Evolutionary conservation across 306 rosid species (phyloP).

Genomic region (Quillaja saponaria): DNA sequence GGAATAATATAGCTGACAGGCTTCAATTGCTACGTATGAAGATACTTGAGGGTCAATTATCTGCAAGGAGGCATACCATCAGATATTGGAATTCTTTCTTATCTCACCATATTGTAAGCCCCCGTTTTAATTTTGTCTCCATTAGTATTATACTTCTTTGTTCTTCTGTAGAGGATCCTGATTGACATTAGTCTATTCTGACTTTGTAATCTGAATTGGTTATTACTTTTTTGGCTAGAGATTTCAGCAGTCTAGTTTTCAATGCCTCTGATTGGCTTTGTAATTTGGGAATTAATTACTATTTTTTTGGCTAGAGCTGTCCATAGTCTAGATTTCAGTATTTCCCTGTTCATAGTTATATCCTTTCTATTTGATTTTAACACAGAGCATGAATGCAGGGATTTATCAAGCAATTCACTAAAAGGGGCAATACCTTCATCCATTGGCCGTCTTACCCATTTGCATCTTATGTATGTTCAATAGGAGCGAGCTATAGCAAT

Average conservation of each 20-base stretch:
- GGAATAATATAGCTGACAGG: not conserved
- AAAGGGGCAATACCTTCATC: slow-evolving; percentile 96
- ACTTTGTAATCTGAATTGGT: too few relatives aligned
- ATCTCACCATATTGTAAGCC: slow-evolving; percentile 80
- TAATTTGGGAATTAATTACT: slow-evolving; percentile 14
- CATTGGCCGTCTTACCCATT: slow-evolving; percentile 71
- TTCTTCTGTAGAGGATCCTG: not conserved
- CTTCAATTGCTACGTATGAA: slow-evolving; percentile 30
- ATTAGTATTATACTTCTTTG: not conserved
- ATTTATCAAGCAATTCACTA: slow-evolving; percentile 78
- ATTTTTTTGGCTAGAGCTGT: not conserved
- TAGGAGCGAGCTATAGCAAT: slow-evolving; percentile 3
- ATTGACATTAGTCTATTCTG: too few relatives aligned
- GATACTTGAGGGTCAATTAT: slow-evolving; percentile 93
- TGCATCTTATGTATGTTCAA: slow-evolving; percentile 68
- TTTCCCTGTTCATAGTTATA: not conserved
- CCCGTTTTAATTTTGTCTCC: not conserved
- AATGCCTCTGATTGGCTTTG: not conserved
- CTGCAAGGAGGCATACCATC: slow-evolving; percentile 93
- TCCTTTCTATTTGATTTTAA: slow-evolving; percentile 19
- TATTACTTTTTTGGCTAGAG: too few relatives aligned
- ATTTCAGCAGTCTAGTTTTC: too few relatives aligned
- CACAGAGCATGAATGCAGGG: slow-evolving; percentile 46
- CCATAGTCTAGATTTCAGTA: not conserved
- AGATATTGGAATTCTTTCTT: slow-evolving; percentile 82